Evolutionary conservation across 495 filamentous ascomycete genomes (phyloP).

Genomic region (Neurospora sp.): DNA sequence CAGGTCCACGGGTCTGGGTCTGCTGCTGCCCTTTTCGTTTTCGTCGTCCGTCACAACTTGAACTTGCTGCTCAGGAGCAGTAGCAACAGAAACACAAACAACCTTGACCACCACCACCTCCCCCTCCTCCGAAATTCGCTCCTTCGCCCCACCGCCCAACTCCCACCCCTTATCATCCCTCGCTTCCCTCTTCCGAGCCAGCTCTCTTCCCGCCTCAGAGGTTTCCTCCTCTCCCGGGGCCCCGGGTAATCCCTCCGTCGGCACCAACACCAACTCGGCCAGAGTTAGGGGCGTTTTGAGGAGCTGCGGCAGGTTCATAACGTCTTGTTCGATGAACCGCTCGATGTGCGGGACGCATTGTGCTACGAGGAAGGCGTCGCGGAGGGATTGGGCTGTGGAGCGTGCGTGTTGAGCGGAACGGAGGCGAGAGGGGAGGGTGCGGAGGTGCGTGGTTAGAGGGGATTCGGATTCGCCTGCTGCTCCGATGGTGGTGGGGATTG

Average conservation of each 20-base stretch:
- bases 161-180: conserved; percentile 16
- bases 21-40: neutral
- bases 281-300: conserved; percentile 3
- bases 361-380: conserved; percentile 24
- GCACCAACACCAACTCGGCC: conserved; percentile 32
- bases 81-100: conserved; percentile 6
- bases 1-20: no score
- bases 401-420: conserved; percentile 20
- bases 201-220: conserved; percentile 19
- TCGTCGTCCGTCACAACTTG: neutral
- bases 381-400: conserved; percentile 17
- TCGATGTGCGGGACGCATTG: conserved; percentile 27
- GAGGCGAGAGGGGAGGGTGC: conserved; percentile 28
- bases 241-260: conserved; percentile 20
- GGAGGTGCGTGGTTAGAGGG: conserved; percentile 29
- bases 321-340: conserved; percentile 22
- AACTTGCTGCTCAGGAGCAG: neutral
- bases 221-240: conserved; percentile 11
- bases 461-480: conserved; percentile 9
- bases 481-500: conserved; percentile 6
- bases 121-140: conserved; percentile 23
- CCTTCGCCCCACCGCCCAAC: conserved; percentile 24
- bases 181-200: conserved; percentile 19
- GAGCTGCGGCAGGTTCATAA: conserved; percentile 8
- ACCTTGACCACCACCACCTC: conserved; percentile 22